Base-by-base conservation (phyloP, 1,139 yeast genomes). In the Pichia sp. region DNA sequence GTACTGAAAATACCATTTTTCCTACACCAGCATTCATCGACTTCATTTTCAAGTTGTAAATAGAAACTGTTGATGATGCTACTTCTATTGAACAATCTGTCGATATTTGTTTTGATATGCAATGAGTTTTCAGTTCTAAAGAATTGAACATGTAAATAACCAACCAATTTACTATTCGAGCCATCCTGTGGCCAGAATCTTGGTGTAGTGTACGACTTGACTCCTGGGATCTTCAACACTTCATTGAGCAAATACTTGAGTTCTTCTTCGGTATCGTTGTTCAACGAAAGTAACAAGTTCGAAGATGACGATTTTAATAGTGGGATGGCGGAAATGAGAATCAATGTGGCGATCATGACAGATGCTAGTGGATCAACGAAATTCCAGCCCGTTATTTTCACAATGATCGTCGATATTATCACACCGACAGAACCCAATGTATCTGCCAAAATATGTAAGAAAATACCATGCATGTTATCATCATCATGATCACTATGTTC, bases 371-470 rank as follows among this genome's bases (percentile, higher is more conserved):
- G 97, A 62, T 93, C 99, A 27, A 75, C 54, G 67, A 83, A 76
- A 19, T 73, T 68, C 62, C 83, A 76, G 2, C 62, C 62, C 1
- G 65, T 58, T 15, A 76, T 52, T 48, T 79, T 80, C 20, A 86
- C 81, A 35, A 85, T 66, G 2, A 85, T 48, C 0, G 99, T 93
- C 0, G 98, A 90, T 0, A 88, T 67, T 12, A 94, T 93, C 21
- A 94, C 99, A 6, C 99, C 98, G 0, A 90, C 96, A 0, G 98
- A 91, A 0, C 99, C 99, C 31, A 94, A 71, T 0, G 99, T 93
- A 60, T 93, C 99, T 0, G 99, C 99, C 40, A 93, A 67, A 38
- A 93, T 87, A 59, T 93, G 99, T 38, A 93, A 70, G 58, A 93
- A 93, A 11, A 93, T 89, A 20, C 99, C 99, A 53, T 83, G 82